These are phyloP conservation scores for Pythium aquatile DNA, from an alignment of 352 stramenopile species.

Conservation along the genomic window DNA sequence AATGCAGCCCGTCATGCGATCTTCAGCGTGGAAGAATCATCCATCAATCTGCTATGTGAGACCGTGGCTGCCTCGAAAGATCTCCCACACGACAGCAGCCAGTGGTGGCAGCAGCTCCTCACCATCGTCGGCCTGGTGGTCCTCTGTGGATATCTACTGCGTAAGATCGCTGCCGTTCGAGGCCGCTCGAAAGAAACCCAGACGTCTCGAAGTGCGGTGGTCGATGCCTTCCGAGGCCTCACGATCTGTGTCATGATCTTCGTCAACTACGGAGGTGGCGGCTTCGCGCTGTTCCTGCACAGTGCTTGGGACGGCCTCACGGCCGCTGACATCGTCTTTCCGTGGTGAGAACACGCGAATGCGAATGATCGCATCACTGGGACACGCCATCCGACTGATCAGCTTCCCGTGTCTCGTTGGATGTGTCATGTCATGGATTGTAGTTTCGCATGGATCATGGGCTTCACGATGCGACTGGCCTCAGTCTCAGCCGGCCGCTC, in stretches of 20 bases:
- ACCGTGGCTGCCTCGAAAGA: neutral
- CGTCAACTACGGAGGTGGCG: constrained; percentile 85
- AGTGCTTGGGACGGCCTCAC: constrained; percentile 79
- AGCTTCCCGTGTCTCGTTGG: neutral
- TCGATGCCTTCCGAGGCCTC: constrained; percentile 77
- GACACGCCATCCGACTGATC: neutral
- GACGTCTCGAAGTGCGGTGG: constrained; percentile 28
- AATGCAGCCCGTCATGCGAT: neutral
- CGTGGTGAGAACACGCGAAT: constrained; percentile 40
- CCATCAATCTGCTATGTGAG: neutral
- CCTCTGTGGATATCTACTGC: neutral
- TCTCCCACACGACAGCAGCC: neutral
- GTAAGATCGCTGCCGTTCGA: neutral
- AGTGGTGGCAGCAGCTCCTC: neutral
- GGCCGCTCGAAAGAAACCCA: constrained; percentile 1
- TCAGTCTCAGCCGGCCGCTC: neutral
- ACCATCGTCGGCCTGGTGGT: neutral
- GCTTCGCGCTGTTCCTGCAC: constrained; percentile 61
- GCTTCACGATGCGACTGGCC: constrained; percentile 37
- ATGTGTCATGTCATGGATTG: neutral
- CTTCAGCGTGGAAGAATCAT: neutral
- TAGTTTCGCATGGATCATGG: constrained; percentile 87
- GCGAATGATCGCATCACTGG: neutral
- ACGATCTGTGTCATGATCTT: constrained; percentile 85
- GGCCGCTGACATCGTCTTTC: constrained; percentile 72